phyloP scores from a whole-genome alignment of 2,329 filamentous ascomycete genomes.

The Lecanicillium sp. region DNA sequence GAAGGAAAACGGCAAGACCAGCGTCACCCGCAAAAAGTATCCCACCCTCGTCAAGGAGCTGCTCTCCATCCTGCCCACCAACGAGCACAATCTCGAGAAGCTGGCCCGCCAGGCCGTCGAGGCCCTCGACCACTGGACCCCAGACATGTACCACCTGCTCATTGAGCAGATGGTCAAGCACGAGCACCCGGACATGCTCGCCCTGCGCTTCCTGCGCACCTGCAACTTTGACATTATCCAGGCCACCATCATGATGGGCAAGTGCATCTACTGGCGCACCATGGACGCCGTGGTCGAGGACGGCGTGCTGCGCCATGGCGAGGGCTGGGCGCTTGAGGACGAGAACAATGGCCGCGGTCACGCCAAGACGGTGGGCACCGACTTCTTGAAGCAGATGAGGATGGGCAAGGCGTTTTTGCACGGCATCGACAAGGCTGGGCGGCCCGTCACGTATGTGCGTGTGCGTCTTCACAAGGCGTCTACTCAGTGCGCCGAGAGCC shows the following conservation, averaged over 20 bases:
- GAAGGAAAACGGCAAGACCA: slow-evolving; percentile 42
- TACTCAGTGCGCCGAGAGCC: slow-evolving; percentile 65
- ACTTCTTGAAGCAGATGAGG: slow-evolving; percentile 73
- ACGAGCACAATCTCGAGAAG: slow-evolving; percentile 76
- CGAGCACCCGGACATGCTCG: slow-evolving; percentile 75
- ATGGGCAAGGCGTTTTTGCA: slow-evolving; percentile 85
- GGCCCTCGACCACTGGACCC: slow-evolving; percentile 62
- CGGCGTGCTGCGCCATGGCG: slow-evolving; percentile 67
- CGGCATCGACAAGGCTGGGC: slow-evolving; percentile 67
- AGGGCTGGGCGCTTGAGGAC: slow-evolving; percentile 52
- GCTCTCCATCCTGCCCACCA: slow-evolving; percentile 31
- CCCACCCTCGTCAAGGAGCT: slow-evolving; percentile 21
- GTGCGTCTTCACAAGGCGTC: slow-evolving; percentile 68
- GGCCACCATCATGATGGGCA: slow-evolving; percentile 81
- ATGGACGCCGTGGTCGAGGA: slow-evolving; percentile 76
- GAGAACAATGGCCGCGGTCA: slow-evolving; percentile 46
- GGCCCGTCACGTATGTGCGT: slow-evolving; percentile 74
- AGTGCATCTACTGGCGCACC: slow-evolving; percentile 80
- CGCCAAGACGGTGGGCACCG: slow-evolving; percentile 56
- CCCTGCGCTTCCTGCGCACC: slow-evolving; percentile 70
- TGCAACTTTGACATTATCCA: slow-evolving; percentile 86
- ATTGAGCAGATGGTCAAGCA: slow-evolving; percentile 89
- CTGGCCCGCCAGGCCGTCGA: slow-evolving; percentile 74
- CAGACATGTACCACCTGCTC: slow-evolving; percentile 64
- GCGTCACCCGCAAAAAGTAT: slow-evolving; percentile 46